A percentile compares a stretch with the other conserved stretches of the same genome.
phyloP scores from a whole-genome alignment of 257 asterid genomes.

The Primulina eburnea region DNA sequence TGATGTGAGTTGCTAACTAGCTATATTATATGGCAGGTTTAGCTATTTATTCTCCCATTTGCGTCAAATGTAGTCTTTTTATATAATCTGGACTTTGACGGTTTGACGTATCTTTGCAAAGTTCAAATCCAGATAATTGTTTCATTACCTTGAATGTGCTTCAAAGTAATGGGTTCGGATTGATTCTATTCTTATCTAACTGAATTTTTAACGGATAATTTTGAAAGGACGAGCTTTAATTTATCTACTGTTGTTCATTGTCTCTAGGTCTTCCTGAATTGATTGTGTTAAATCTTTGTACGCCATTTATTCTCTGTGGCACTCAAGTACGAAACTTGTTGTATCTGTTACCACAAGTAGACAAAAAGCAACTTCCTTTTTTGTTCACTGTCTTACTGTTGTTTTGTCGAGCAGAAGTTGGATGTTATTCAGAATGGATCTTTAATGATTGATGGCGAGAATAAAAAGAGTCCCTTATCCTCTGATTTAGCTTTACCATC shows the following conservation, averaged over 20 bases:
- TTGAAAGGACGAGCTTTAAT: constrained; percentile 9
- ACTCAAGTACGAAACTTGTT: constrained; percentile 6
- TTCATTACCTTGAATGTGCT: not conserved
- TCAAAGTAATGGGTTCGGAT: constrained; percentile 5
- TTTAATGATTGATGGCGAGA: constrained; percentile 49
- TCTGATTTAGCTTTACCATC: constrained; percentile 42
- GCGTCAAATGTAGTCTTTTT: constrained; percentile 1
- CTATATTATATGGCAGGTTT: constrained; percentile 10
- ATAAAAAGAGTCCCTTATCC: constrained; percentile 53
- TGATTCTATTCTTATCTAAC: constrained; percentile 8
- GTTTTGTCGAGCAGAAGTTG: constrained; percentile 61
- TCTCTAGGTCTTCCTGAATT: constrained; percentile 19
- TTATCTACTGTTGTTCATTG: constrained; percentile 18
- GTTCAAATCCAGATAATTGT: constrained; percentile 3
- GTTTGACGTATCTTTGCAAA: not conserved
- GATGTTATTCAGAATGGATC: constrained; percentile 54
- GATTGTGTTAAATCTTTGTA: constrained; percentile 14
- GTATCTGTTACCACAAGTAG: constrained; percentile 11
- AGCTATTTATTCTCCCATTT: constrained; percentile 10
- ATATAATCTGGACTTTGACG: not conserved
- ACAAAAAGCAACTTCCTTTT: constrained; percentile 20
- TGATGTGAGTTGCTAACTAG: constrained; percentile 51
- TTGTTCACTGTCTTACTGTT: constrained; percentile 29
- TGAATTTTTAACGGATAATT: constrained; percentile 8
- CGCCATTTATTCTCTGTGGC: constrained; percentile 15